phyloP scores from a whole-genome alignment of 106 monocot species.

The Iris macrosiphon region DNA sequence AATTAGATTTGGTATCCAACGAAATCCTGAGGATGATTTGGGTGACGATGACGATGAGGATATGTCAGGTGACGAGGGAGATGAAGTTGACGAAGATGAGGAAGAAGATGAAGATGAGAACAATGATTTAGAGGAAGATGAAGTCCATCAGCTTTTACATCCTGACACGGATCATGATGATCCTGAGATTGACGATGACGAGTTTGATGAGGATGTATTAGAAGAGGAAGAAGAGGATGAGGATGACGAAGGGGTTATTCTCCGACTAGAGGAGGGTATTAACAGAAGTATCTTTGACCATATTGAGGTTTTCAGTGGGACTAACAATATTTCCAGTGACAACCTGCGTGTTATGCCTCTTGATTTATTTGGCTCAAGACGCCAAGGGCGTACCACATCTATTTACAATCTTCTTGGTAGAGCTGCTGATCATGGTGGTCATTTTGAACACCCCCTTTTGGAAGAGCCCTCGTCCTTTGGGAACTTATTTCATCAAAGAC shows the following conservation, averaged over 20 bases:
- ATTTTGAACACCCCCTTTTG: slow-evolving; percentile 76
- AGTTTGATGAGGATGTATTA: slow-evolving; percentile 7
- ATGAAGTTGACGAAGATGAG: slow-evolving; percentile 64
- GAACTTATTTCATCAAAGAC: slow-evolving; percentile 50
- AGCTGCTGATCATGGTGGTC: slow-evolving; percentile 50
- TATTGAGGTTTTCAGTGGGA: slow-evolving; percentile 79
- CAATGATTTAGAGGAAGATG: slow-evolving; percentile 91
- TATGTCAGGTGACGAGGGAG: slow-evolving; percentile 66
- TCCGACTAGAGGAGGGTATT: slow-evolving; percentile 83
- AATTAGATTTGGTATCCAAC: slow-evolving; percentile 84
- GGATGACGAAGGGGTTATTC: slow-evolving; percentile 82
- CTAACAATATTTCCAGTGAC: slow-evolving; percentile 57
- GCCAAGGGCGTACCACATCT: slow-evolving; percentile 71
- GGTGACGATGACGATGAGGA: slow-evolving; percentile 82
- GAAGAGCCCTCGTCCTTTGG: slow-evolving; percentile 66
- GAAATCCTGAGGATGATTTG: slow-evolving; percentile 45
- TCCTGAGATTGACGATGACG: slow-evolving; percentile 88
- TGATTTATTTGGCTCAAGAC: slow-evolving; percentile 87
- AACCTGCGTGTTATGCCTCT: slow-evolving; percentile 82
- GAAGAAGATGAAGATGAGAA: slow-evolving; percentile 74
- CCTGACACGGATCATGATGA: slow-evolving; percentile 95
- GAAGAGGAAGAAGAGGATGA: slow-evolving; percentile 97
- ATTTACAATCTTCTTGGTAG: slow-evolving; percentile 86
- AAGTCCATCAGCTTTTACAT: slow-evolving; percentile 85
- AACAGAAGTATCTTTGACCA: slow-evolving; percentile 98